phyloP scores from a whole-genome alignment of 805 yeast species.

The Saturnispora silvae region DNA sequence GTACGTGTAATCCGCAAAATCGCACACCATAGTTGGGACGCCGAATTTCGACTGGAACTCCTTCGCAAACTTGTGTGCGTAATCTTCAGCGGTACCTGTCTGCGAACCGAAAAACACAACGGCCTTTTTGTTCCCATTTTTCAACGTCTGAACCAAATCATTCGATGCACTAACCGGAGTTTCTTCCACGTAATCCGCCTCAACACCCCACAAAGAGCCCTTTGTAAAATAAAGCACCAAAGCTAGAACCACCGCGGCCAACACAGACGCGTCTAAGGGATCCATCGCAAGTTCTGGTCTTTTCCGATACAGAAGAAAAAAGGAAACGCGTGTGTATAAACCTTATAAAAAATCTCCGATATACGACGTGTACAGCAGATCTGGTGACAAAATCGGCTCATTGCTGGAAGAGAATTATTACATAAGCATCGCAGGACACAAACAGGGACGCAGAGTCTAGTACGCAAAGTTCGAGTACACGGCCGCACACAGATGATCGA shows the following conservation, averaged over 20 bases:
- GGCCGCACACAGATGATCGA: conserved; percentile 83
- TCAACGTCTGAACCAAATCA: conserved; percentile 48
- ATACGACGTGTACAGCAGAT: conserved; percentile 6
- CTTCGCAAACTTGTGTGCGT: conserved; percentile 80
- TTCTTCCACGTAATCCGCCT: conserved; percentile 16
- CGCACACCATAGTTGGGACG: conserved; percentile 74
- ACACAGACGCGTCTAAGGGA: conserved; percentile 57
- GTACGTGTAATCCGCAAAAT: conserved; percentile 36
- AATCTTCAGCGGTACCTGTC: conserved; percentile 98
- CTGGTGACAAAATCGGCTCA: background rate
- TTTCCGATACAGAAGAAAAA: background rate
- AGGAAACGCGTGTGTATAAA: no score
- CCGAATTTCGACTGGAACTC: conserved; percentile 79
- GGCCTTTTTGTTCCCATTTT: conserved; percentile 57
- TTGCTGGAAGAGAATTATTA: background rate
- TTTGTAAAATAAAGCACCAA: conserved; percentile 57
- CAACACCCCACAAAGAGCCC: conserved; percentile 39
- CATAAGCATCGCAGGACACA: background rate
- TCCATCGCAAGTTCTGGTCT: conserved; percentile 46
- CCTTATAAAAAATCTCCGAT: no score
- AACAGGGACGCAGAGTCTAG: background rate
- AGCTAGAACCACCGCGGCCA: conserved; percentile 56
- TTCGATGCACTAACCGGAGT: conserved; percentile 32
- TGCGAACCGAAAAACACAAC: conserved; percentile 87
- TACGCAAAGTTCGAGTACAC: conserved; percentile 68